phyloP scores from a whole-genome alignment of 768 basidiomycete species.

The Phylloporus scabripes region DNA sequence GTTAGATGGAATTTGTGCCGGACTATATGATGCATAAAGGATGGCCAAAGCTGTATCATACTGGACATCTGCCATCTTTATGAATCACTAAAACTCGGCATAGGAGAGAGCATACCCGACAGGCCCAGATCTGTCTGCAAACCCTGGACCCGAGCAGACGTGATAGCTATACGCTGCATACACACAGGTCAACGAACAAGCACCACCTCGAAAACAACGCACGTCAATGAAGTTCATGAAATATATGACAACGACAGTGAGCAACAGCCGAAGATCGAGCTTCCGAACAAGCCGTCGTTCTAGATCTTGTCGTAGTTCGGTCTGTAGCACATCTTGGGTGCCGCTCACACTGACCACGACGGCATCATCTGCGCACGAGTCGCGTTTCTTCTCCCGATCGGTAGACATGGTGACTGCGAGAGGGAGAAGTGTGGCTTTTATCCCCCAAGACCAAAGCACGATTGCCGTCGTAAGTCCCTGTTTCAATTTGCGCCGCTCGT shows the following conservation, averaged over 20 bases:
- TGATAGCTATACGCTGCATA: slow-evolving; percentile 43
- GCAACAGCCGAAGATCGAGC: slow-evolving; percentile 52
- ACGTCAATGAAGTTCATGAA: slow-evolving; percentile 71
- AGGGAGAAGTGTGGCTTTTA: background rate
- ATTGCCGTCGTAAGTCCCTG: too few species aligned
- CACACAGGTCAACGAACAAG: background rate
- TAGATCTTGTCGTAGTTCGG: slow-evolving; percentile 6
- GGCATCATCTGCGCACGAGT: slow-evolving; percentile 3
- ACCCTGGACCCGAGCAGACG: slow-evolving; percentile 46
- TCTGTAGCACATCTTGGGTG: background rate
- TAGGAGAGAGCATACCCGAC: slow-evolving; percentile 30
- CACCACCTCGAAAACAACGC: slow-evolving; percentile 9
- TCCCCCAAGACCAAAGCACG: background rate
- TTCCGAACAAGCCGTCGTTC: slow-evolving; percentile 42
- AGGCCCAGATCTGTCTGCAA: slow-evolving; percentile 45
- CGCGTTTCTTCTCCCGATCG: slow-evolving; percentile 12
- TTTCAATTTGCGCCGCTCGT: too few species aligned
- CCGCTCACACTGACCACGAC: background rate
- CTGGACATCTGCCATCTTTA: slow-evolving; percentile 39
- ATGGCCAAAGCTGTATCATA: slow-evolving; percentile 52
- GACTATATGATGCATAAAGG: slow-evolving; percentile 57
- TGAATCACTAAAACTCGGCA: background rate
- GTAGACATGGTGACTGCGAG: slow-evolving; percentile 10
- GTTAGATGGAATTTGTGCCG: slow-evolving; percentile 42
- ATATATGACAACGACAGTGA: slow-evolving; percentile 52